Percentiles rank a stretch among this genome's conserved stretches.
phyloP scores from a whole-genome alignment of 164 flowering plant genomes.

The Amborella trichopoda region DNA sequence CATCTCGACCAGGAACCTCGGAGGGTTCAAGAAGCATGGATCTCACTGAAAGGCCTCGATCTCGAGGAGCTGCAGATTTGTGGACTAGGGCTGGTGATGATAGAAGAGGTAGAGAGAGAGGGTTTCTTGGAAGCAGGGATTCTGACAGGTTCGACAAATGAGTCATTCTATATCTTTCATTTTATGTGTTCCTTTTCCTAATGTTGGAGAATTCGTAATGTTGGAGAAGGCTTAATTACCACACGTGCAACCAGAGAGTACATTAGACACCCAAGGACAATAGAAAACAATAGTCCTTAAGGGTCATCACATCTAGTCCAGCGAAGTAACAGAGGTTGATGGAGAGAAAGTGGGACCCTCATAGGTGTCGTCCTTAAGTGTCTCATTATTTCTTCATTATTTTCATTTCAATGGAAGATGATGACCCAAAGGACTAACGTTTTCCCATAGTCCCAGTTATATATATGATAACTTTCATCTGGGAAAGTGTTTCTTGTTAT shows the following conservation, averaged over 20 bases:
- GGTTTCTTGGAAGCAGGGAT: conserved; percentile 46
- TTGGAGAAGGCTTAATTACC: not conserved
- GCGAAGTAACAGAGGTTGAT: no score
- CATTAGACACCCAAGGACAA: not conserved
- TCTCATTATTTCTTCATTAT: no score
- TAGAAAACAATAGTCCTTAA: not conserved
- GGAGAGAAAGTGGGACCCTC: no score
- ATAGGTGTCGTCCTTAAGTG: no score
- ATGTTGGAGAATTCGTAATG: not conserved
- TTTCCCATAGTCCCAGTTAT: no score
- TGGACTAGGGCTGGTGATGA: conserved; percentile 59
- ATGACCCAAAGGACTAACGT: no score
- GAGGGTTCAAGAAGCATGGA: conserved; percentile 39
- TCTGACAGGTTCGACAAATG: conserved; percentile 34
- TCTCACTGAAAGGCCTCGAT: conserved; percentile 44
- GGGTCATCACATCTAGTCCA: no score
- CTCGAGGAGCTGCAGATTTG: conserved; percentile 48
- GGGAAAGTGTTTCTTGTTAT: no score
- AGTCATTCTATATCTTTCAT: not conserved
- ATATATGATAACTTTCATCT: no score
- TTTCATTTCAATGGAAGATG: no score
- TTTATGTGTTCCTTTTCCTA: not conserved
- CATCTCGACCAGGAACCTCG: conserved; percentile 41
- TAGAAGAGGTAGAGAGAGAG: conserved; percentile 47
- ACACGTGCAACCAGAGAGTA: not conserved